Percentiles rank a stretch among this genome's conserved stretches.
Conservation (phyloP, 768 basidiomycete species). For the Cystobasidiopsis lactophilus region DNA sequence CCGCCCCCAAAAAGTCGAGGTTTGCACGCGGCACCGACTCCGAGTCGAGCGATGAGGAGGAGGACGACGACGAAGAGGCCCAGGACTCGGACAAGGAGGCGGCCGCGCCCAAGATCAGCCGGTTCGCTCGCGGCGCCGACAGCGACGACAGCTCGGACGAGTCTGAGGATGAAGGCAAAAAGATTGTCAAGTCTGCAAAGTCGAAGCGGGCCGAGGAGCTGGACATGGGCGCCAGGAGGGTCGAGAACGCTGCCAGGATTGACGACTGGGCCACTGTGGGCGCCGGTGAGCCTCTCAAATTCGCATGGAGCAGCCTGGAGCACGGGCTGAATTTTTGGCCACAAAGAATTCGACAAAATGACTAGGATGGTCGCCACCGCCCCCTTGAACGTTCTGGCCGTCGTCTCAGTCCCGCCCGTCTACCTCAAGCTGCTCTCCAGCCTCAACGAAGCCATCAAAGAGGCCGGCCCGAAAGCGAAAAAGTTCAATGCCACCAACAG, state of each 20-base stretch:
- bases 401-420: slow-evolving; percentile 64
- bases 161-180: slow-evolving; percentile 39
- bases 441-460: slow-evolving; percentile 54
- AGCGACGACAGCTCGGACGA: slow-evolving; percentile 38
- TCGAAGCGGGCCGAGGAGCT: slow-evolving; percentile 86
- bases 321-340: no score
- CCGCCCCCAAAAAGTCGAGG: slow-evolving; percentile 19
- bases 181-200: slow-evolving; percentile 66
- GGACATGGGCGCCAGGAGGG: slow-evolving; percentile 69
- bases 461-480: slow-evolving; percentile 64
- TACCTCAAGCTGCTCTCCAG: slow-evolving; percentile 50
- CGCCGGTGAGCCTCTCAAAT: slow-evolving; percentile 1
- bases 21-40: slow-evolving; percentile 41
- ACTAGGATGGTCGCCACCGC: slow-evolving; percentile 70
- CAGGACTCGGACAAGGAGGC: slow-evolving; percentile 28
- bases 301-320: background rate
- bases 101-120: slow-evolving; percentile 16
- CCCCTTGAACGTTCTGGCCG: slow-evolving; percentile 37
- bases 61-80: slow-evolving; percentile 31
- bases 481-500: slow-evolving; percentile 90
- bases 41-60: slow-evolving; percentile 44
- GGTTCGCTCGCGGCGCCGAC: slow-evolving; percentile 33
- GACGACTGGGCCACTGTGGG: slow-evolving; percentile 66
- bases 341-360: slow-evolving; percentile 83
- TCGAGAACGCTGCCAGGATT: slow-evolving; percentile 86